Evolutionary conservation across 805 yeast species (phyloP).

Genomic region (Cyberlindnera petersonii): DNA sequence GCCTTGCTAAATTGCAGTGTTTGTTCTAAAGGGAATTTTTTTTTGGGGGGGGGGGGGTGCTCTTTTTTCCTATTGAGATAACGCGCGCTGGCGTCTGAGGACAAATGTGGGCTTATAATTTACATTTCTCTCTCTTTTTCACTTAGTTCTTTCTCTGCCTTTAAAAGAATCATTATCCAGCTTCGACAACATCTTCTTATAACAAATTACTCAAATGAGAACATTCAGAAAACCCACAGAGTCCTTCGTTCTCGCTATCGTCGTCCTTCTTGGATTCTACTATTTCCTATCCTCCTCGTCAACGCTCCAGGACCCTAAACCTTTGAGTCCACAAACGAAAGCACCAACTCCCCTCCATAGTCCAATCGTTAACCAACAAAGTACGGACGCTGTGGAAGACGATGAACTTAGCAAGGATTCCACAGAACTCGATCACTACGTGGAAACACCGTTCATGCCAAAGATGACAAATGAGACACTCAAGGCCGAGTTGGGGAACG

Average conservation of each 20-base stretch:
- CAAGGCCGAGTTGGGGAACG: conserved; percentile 81
- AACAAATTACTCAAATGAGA: conserved; percentile 9
- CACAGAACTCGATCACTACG: neutral
- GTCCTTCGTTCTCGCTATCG: conserved; percentile 10
- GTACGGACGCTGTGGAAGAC: neutral
- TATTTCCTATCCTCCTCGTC: conserved; percentile 18
- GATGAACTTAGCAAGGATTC: too few species aligned
- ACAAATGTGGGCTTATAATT: too few species aligned
- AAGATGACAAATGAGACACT: conserved; percentile 84
- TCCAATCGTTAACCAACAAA: too few species aligned
- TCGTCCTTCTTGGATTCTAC: conserved; percentile 16
- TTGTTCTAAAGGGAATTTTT: too few species aligned
- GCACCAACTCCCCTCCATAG: conserved; percentile 36
- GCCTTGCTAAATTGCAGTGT: too few species aligned
- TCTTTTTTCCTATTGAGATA: too few species aligned
- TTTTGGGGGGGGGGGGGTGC: too few species aligned
- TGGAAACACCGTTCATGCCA: conserved; percentile 58
- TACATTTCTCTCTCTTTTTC: too few species aligned
- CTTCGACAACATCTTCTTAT: too few species aligned
- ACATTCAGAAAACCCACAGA: conserved; percentile 9
- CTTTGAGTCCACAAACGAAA: conserved; percentile 20
- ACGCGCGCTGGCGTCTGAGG: too few species aligned
- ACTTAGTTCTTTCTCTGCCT: too few species aligned
- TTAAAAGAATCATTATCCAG: too few species aligned
- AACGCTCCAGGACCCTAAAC: conserved; percentile 25